Evolutionary conservation across 176 grass and related monocot genomes (phyloP), one percentile per base, ranked within the genome.

Genomic region (Avena atlantica): DNA sequence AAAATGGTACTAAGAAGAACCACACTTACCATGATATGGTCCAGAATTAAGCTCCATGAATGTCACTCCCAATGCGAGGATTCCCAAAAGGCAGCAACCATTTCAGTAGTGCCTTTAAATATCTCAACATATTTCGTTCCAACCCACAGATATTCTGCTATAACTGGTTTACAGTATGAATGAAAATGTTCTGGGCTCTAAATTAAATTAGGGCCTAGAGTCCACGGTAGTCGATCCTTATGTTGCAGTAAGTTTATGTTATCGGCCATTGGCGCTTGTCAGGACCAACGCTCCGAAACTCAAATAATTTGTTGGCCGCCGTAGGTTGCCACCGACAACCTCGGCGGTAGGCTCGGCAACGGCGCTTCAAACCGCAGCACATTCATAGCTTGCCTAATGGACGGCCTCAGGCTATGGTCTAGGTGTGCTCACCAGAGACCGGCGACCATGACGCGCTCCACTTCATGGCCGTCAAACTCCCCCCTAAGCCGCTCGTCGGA

Each of bases 401-500:
- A 70, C 0, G 82, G 81, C 0, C 93, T 1, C 23, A 27, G 3
- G 8, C 12, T 40, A 1, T 36, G 70, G 12, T 86, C 47, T 0
- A 79, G 92, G 25, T 94, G 89, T 25, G 75, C 73, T 1, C 91
- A 93, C 78, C 88, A 90, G 1, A 93, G 85, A 2, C 88, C 85
- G 1, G 86, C 82, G 0, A 84, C 17, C 79, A 90, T 23, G 19
- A 68, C 36, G 1, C 40, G 7, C 71, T 78, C 85, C 78, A 94
- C 71, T 76, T 90, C 80, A 9, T 13, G 0, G 4, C 0, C 27
- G 3, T 62, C 25, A 9, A 85, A 86, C 20, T 83, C 14, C 0
- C 59, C 78, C 0, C 12, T 8, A 8, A 92, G 68, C 58, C 82
- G 34, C 1, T 42, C 16, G 23, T 94, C 87, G 1, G 78, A 66